Base-by-base conservation (phyloP, 768 basidiomycete genomes). In the Russula virescens region DNA sequence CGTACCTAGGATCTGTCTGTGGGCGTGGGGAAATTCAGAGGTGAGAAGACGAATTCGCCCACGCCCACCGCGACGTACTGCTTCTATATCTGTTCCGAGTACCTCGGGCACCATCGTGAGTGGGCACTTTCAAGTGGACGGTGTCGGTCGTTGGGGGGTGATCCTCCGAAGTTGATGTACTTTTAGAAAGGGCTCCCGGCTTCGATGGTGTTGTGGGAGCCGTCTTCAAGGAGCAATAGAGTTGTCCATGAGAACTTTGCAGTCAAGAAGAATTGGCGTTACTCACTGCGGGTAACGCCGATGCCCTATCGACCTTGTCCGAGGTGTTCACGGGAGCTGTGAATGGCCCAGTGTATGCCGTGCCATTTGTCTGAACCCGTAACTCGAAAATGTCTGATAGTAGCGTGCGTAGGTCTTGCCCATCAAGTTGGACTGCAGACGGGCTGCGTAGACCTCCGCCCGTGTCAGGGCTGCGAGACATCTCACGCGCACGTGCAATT, bases 401-500 rank as follows among this genome's bases (percentile, higher is more conserved):
- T 0, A 68, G 14, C 0, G 23, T 11, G 0, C 61, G 50, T 0
- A 68, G 51, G 6, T 65, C 57, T 2, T 23, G 25, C n/a, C 50
- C 53, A 1, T 19, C 23, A 1, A 66, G 5, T 18, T 56, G 62
- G 10, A 68, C 60, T 2, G 62, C 52, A 2, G 58, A 60, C 2
- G 66, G 60, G 2, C 51, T 61, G 19, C 59, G 46, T 8, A 42
- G 28, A 1, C 64, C 58, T 6, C 21, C 53, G 8, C 54, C 58
- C 1, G 57, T 50, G 19, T 51, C 47, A 18, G 58, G 65, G 1
- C 66, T 61, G n/a, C 66, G 63, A 5, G 66, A 60, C 42, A 34
- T 69, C 61, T 80, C 79, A 21, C 78, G 74, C 1, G 77, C 76
- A 28, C 70, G 71, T 31, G 75, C 77, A 40, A 80, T 61, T 16